Base-by-base conservation (phyloP, 805 yeast genomes). In the Hyphopichia homilentoma region DNA sequence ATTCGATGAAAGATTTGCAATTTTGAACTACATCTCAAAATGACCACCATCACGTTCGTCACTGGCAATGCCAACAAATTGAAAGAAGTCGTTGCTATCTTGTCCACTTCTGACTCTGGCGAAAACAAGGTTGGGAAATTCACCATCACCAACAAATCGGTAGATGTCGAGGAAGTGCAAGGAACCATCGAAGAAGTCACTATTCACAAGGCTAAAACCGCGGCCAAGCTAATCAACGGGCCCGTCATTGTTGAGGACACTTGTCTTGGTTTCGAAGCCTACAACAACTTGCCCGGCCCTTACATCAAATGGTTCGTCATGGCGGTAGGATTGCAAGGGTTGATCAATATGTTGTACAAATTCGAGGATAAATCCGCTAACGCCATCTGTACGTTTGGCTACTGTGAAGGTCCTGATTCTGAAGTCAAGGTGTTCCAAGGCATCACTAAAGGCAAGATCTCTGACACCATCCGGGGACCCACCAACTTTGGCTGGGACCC, bases 211-310 rank as follows among this genome's bases (percentile, higher is more conserved):
- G 86, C 94, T 35, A 61, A 69, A 47, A 70, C 79, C 8, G 96
- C 96, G 2, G 83, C 90, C 5, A 50, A 57, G 8, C 52, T 75
- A 6, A 55, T 79, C 3, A 54, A 67, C 3, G 93, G 95, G 0
- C 90, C 97, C 0, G 97, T 87, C 0, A 68, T 93, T 36, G 96
- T 89, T 3, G 99, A 93, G 54, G 99, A 93, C 50, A 93, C 98
- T 0, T 89, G 95, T 31, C 72, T 93, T 24, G 85, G 83, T 4
- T 93, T 84, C 58, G 73, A 73, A 30, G 96, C 95, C 2, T 70
- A 82, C 51, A 79, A 84, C 32, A 68, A 71, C 40, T 71, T 93
- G 30, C 99, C 99, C 3, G 99, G 99, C 16, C 97, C 97, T 1
- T 86, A 87, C 43, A 73, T 75, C 59, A 90, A 90, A 59, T 90